These are phyloP conservation scores for Vitis amurensis DNA, from an alignment of 164 flowering plant genomes.

Conservation along the genomic window DNA sequence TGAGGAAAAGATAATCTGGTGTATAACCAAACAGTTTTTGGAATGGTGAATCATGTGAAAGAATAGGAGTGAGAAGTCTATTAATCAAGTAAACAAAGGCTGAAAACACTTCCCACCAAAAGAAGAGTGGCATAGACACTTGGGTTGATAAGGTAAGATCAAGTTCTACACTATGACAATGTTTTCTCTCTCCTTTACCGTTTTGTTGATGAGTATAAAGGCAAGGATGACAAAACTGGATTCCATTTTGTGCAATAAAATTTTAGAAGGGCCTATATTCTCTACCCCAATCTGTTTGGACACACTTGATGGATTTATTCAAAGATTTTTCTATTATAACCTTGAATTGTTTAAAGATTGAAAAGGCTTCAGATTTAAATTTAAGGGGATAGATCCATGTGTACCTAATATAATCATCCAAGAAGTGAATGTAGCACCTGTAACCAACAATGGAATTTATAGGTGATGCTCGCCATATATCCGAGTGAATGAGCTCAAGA, in stretches of 20 bases:
- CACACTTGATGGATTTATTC: neutral
- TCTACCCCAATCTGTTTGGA: neutral
- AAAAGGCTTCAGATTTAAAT: no score
- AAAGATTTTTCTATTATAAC: no score
- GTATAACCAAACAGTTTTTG: neutral
- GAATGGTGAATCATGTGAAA: neutral
- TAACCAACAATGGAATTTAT: neutral
- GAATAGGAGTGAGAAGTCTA: no score
- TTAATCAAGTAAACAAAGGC: slow-evolving; percentile 9
- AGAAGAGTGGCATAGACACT: neutral
- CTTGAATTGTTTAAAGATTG: neutral
- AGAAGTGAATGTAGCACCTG: neutral
- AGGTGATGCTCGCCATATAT: slow-evolving; percentile 1
- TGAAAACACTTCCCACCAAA: neutral
- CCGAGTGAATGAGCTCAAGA: neutral
- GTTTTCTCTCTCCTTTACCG: neutral
- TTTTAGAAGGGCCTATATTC: neutral
- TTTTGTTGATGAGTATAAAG: neutral
- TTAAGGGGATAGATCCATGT: no score
- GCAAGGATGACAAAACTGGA: no score
- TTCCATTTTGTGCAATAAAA: neutral
- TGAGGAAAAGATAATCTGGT: neutral
- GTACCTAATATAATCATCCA: no score
- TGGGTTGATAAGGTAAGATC: neutral
- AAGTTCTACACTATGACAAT: slow-evolving; percentile 5